phyloP scores from a whole-genome alignment of 129 eudicot species.

The Centrapalus pauciflorus region DNA sequence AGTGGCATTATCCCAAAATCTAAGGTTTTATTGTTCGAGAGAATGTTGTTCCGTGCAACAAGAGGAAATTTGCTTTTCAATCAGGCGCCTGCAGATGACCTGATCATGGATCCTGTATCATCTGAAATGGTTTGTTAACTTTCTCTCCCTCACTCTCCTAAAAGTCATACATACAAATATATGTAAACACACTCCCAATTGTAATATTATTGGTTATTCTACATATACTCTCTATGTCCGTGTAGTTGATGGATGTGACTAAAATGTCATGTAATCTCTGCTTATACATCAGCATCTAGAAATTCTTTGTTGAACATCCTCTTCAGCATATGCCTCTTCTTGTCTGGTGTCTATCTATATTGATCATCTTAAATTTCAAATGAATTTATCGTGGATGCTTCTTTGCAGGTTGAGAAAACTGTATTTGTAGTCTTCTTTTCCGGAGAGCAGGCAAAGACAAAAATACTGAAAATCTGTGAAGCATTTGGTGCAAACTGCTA shows the following conservation, averaged over 20 bases:
- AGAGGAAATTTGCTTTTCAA: conserved; percentile 97
- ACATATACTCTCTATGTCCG: not conserved
- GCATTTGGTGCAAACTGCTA: conserved; percentile 98
- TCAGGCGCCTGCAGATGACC: conserved; percentile 87
- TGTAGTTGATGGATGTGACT: not conserved
- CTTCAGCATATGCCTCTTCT: not conserved
- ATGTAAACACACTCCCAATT: not conserved
- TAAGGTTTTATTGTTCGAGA: conserved; percentile 76
- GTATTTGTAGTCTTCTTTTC: conserved; percentile 97
- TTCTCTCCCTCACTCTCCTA: not conserved
- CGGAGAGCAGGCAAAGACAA: conserved; percentile 92
- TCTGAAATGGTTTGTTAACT: conserved; percentile 67
- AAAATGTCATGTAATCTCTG: not conserved
- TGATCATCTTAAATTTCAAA: conserved; percentile 3
- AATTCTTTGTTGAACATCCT: not conserved
- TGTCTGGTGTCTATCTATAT: not conserved
- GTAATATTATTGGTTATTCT: not conserved
- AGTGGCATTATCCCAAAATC: conserved; percentile 85
- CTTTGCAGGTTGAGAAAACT: conserved; percentile 84
- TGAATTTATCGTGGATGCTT: conserved; percentile 9
- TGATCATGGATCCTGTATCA: conserved; percentile 75
- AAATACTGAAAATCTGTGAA: conserved; percentile 91
- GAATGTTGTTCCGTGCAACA: conserved; percentile 96
- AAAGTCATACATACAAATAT: not conserved
- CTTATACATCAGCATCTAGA: conserved; percentile 7